Evolutionary conservation across 164 flowering plant species (phyloP), one percentile per base, ranked within the genome.

Genomic region (Vitis riparia): DNA sequence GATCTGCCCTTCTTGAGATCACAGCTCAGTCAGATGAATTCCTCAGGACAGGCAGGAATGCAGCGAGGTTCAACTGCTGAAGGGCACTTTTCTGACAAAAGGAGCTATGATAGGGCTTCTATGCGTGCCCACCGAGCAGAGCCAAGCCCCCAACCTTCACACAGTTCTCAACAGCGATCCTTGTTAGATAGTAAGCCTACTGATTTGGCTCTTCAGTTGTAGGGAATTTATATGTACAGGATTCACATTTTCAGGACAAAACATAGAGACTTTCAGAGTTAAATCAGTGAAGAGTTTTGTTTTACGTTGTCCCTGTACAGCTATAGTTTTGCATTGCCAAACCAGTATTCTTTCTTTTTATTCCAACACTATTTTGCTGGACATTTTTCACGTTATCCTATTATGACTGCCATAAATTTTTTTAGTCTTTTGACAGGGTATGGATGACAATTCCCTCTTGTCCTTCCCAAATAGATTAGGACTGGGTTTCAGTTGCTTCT

Each of bases 1-100:
- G 82, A 83, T 68, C 65, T 84, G 64, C 73, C 85, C 12, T 86
- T 48, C 71, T 75, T 81, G 71, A 75, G 73, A 59, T 70, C 82
- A 9, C 74, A 78, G 19, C 80, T 87, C 4, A 74, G 67, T 48
- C 82, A 83, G 78, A 70, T 75, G 58, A 81, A 67, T 19, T 59
- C 71, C n/a, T 12, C 49, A 8, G 68, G 63, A 63, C 64, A 56
- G 30, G 66, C 75, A 47, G 68, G 65, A 58, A 56, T 55, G 44
- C 64, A 60, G 57, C 72, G 32, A 9, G 74, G 49, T 29, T 53
- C 63, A 57, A 23, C 9, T 44, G 32, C 27, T n/a, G 17, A 63
- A n/a, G 61, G 11, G 10, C 11, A 58, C 0, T 50, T 57, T 32
- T 23, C 55, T 27, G 47, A 51, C 9, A 23, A 47, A 57, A 50